Evolutionary conservation across 176 grass and related monocot genomes (phyloP).

Genomic region (Avena sativa): DNA sequence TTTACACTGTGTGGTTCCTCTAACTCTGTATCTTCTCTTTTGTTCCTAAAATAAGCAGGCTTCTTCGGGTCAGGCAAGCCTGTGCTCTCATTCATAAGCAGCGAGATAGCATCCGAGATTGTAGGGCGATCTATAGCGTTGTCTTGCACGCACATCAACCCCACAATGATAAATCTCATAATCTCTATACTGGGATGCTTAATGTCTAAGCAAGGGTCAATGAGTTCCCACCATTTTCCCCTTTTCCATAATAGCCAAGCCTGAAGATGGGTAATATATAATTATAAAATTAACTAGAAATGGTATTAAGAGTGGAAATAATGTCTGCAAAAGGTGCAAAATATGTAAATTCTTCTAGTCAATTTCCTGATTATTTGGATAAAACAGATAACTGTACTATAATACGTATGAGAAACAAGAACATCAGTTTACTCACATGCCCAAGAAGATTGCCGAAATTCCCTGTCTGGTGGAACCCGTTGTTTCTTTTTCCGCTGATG

Average conservation of each 20-base stretch:
- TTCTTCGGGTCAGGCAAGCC: slow-evolving; percentile 13
- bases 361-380: not conserved
- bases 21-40: not conserved
- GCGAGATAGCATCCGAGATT: slow-evolving; percentile 12
- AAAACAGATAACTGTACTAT: not conserved
- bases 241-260: slow-evolving; percentile 18
- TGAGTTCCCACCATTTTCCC: slow-evolving; percentile 8
- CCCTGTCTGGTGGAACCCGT: slow-evolving; percentile 37
- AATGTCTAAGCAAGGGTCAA: slow-evolving; percentile 30
- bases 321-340: not conserved
- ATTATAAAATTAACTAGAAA: not conserved
- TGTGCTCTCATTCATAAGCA: slow-evolving; percentile 4
- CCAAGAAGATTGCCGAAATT: slow-evolving; percentile 36
- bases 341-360: not conserved
- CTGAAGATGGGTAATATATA: not conserved
- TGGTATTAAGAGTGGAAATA: not conserved
- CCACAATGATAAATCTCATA: slow-evolving; percentile 35
- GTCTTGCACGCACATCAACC: slow-evolving; percentile 31
- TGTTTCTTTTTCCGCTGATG: slow-evolving; percentile 47
- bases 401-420: not conserved
- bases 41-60: slow-evolving; percentile 29
- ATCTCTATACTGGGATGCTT: slow-evolving; percentile 21
- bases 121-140: slow-evolving; percentile 17
- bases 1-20: not conserved
- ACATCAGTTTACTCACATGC: slow-evolving; percentile 27